These are phyloP conservation scores for Croton laevigatus DNA, from an alignment of 441 rosid species.

Conservation along the genomic window DNA sequence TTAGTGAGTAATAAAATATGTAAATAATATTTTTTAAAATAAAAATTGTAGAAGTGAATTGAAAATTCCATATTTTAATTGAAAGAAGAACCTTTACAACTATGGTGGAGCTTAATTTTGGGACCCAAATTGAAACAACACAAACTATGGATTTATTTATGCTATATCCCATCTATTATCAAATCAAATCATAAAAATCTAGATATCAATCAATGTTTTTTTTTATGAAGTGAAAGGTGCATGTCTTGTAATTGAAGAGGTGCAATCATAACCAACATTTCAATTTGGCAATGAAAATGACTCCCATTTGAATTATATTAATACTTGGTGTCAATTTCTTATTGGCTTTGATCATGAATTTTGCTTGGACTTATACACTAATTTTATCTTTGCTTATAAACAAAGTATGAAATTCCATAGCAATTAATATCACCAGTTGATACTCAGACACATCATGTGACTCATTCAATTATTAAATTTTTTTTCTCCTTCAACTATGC, in stretches of 20 bases:
- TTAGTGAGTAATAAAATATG: too few species aligned
- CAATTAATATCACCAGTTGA: neutral
- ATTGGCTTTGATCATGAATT: neutral
- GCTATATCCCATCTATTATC: too few species aligned
- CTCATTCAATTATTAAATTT: too few species aligned
- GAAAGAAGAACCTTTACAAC: neutral
- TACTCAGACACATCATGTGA: too few species aligned
- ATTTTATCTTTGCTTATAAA: neutral
- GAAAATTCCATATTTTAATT: neutral
- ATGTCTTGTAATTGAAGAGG: neutral
- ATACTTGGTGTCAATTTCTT: neutral
- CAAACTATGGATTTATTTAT: too few species aligned
- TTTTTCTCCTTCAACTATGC: too few species aligned
- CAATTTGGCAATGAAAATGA: neutral
- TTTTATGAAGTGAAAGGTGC: neutral
- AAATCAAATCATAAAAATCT: too few species aligned
- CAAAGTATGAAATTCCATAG: neutral
- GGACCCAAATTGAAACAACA: neutral
- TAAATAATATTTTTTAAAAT: too few species aligned
- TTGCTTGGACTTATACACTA: neutral
- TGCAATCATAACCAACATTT: neutral
- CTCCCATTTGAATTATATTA: neutral
- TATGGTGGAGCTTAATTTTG: neutral
- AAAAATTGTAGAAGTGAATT: too few species aligned
- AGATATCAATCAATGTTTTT: too few species aligned